A percentile compares a stretch with the other conserved stretches of the same genome.
Evolutionary conservation across 129 eudicot genomes (phyloP).

Genomic region (Centella asiatica): DNA sequence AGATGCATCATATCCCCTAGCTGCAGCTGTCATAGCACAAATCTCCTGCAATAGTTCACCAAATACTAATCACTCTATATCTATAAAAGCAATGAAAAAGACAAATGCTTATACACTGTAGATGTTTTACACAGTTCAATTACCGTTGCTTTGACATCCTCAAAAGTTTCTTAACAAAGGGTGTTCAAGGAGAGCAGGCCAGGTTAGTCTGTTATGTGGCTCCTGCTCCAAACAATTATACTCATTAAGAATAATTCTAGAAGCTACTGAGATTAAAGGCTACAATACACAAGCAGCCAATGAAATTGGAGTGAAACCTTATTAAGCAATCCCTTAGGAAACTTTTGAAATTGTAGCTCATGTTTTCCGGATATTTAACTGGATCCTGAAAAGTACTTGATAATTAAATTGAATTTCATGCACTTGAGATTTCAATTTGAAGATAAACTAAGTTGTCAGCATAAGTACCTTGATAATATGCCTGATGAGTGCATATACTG

Average conservation of each 20-base stretch:
- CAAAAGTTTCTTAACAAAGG: constrained; percentile 75
- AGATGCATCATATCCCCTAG: constrained; percentile 52
- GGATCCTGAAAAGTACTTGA: constrained; percentile 61
- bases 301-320: constrained; percentile 42
- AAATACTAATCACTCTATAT: constrained; percentile 13
- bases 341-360: constrained; percentile 79
- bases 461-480: constrained; percentile 80
- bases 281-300: constrained; percentile 3
- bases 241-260: neutral
- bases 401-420: neutral
- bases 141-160: constrained; percentile 63
- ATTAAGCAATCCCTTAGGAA: constrained; percentile 91
- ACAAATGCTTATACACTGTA: neutral
- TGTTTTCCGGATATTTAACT: constrained; percentile 86
- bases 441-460: neutral
- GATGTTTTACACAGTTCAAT: neutral
- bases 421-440: neutral
- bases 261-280: constrained; percentile 8
- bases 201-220: constrained; percentile 81
- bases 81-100: neutral
- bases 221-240: constrained; percentile 41
- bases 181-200: constrained; percentile 98
- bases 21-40: constrained; percentile 46
- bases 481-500: constrained; percentile 86
- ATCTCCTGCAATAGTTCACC: constrained; percentile 42